Conservation (phyloP, 768 basidiomycete genomes). For the Termitomyces titanicus region DNA sequence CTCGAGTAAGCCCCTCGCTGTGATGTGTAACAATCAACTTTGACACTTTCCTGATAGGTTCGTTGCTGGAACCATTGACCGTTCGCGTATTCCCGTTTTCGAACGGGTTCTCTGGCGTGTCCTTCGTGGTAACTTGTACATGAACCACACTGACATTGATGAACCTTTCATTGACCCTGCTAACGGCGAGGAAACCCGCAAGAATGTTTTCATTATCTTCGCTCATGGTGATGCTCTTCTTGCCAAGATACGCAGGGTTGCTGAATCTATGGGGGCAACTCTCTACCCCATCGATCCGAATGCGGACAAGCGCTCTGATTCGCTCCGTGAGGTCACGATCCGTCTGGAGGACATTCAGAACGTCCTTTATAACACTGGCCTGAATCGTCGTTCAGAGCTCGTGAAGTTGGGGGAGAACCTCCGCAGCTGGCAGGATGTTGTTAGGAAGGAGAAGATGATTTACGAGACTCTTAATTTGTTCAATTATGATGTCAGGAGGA, state of each 20-base stretch:
- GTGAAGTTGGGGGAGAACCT: constrained; percentile 81
- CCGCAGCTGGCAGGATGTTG: constrained; percentile 90
- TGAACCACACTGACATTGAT: constrained; percentile 96
- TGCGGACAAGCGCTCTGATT: constrained; percentile 86
- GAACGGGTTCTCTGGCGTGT: constrained; percentile 99
- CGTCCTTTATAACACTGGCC: constrained; percentile 85
- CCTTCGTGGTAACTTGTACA: constrained; percentile 94
- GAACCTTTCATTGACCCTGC: constrained; percentile 89
- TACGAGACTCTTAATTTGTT: constrained; percentile 95
- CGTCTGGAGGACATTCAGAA: constrained; percentile 91
- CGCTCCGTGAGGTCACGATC: constrained; percentile 81
- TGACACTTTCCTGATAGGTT: constrained; percentile 50
- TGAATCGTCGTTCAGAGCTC: constrained; percentile 79
- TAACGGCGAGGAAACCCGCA: constrained; percentile 81
- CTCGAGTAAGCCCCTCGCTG: constrained; percentile 62
- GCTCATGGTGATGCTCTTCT: constrained; percentile 92
- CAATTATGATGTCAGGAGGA: constrained; percentile 90
- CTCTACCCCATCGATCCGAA: constrained; percentile 96
- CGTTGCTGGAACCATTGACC: constrained; percentile 94
- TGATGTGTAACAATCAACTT: background rate
- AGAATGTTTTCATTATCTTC: constrained; percentile 99
- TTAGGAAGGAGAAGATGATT: constrained; percentile 92
- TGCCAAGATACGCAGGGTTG: constrained; percentile 95
- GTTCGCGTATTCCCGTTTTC: constrained; percentile 86
- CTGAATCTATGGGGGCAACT: constrained; percentile 98